A percentile compares a stretch with the other conserved stretches of the same genome.
phyloP scores from a whole-genome alignment of 2,329 filamentous ascomycete genomes.

The Gyromitra esculenta region DNA sequence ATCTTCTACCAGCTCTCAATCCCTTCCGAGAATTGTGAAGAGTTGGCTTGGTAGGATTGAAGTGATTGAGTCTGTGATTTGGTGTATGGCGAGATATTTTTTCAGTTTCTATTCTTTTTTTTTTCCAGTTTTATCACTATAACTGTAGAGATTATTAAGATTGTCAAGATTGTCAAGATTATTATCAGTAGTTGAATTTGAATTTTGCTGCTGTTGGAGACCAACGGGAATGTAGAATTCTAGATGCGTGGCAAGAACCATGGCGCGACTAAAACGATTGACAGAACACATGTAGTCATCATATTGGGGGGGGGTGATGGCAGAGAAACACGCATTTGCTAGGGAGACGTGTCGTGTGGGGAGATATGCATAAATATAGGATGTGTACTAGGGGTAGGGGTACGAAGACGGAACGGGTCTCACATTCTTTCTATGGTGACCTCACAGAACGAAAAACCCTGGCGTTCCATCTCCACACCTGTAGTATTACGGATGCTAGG shows the following conservation, averaged over 20 bases:
- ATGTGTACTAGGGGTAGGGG: no score
- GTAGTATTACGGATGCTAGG: no score
- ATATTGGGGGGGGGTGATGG: neutral
- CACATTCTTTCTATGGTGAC: no score
- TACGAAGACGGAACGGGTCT: no score
- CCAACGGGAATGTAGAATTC: neutral
- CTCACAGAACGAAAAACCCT: no score
- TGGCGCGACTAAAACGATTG: neutral
- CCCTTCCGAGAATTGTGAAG: neutral
- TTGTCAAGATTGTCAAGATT: neutral
- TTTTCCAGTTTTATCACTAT: neutral
- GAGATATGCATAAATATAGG: neutral
- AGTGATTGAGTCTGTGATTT: neutral
- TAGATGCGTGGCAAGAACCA: neutral
- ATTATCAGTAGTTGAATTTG: neutral
- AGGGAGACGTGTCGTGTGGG: neutral
- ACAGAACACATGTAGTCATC: neutral
- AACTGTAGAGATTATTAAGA: neutral
- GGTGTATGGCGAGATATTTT: neutral
- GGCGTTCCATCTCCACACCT: no score
- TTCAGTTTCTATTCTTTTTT: neutral
- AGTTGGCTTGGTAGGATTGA: neutral
- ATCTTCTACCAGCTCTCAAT: conserved; percentile 45
- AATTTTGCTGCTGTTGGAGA: neutral
- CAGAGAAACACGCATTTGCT: neutral